Evolutionary conservation across 371 early-diverging fungal species (phyloP), one percentile per base, ranked within the genome.

Genomic region (Mucor piriformis): DNA sequence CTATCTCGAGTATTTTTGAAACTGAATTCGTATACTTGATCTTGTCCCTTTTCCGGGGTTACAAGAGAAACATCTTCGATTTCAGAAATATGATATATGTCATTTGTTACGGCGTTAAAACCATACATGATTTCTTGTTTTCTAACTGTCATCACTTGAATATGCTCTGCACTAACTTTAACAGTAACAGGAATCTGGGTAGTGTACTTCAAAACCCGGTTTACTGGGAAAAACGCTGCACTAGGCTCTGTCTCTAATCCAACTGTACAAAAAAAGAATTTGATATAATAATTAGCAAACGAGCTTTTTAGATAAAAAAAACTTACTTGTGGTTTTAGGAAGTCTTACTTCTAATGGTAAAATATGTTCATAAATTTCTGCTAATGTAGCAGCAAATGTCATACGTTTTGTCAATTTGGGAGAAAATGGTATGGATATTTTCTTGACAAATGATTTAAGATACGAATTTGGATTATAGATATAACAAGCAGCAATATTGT

Each of bases 71-170:
- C 77, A 51, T 94, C 93, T 4, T 90, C 84, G 25, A 95, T 83
- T 54, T 92, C 93, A 12, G 92, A 83, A 24, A 94, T 88, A 66
- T 90, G 92, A 67, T 82, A 92, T 6, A 93, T 86, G 57, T 96
- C 95, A 63, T 93, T 93, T 42, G 90, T 81, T 38, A 84, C 72
- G 12, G 91, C 79, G 47, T 69, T 83, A 38, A 86, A 66, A 3
- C 90, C 89, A 56, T 79, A 71, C 25, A 93, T 59, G 12, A 86
- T 64, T 27, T 86, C 85, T 64, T 86, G 85, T 54, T 82, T 83
- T 52, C 76, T 69, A 37, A 70, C 74, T 24, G 84, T 80, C 37
- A 78, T 83, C 12, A 96, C 76, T 66, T 94, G 93, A 34, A 96
- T 83, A 12, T 83, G 84, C 32, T 95, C 92, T 4, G 82, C 76